These are phyloP conservation scores for Prorocentrum cordatum DNA, from an alignment of 169 alveolate genomes.

Conservation along the genomic window DNA sequence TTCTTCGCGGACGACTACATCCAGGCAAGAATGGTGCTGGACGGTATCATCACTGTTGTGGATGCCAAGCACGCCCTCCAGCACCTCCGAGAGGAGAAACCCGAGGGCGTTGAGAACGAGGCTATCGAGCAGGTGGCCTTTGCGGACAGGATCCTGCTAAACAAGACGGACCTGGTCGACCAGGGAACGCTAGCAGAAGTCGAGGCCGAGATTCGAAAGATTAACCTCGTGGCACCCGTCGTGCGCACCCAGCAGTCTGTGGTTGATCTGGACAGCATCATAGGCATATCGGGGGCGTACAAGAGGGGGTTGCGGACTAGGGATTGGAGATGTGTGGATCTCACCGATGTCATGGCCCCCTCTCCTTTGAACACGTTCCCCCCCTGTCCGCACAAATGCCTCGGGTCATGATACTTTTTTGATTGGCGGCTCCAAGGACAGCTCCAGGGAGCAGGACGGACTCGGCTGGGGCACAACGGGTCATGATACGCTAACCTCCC, in stretches of 20 bases:
- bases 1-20: constrained; percentile 62
- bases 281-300: no score
- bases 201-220: not conserved
- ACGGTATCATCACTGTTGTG: constrained; percentile 71
- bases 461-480: no score
- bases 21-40: constrained; percentile 60
- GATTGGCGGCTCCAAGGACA: no score
- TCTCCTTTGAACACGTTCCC: no score
- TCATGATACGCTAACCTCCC: no score
- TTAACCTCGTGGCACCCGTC: constrained; percentile 1
- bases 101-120: constrained; percentile 70
- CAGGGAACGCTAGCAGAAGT: not conserved
- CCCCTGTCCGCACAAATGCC: no score
- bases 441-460: no score
- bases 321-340: no score
- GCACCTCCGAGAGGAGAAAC: constrained; percentile 64
- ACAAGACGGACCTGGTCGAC: constrained; percentile 70
- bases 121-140: constrained; percentile 73
- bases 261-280: constrained; percentile 16
- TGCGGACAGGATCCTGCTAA: constrained; percentile 72
- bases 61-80: constrained; percentile 70
- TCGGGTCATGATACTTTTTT: no score
- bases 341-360: no score
- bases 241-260: not conserved
- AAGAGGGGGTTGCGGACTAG: no score